Conservation (phyloP, 2,329 filamentous ascomycete genomes). For the Talaromyces sp. region DNA sequence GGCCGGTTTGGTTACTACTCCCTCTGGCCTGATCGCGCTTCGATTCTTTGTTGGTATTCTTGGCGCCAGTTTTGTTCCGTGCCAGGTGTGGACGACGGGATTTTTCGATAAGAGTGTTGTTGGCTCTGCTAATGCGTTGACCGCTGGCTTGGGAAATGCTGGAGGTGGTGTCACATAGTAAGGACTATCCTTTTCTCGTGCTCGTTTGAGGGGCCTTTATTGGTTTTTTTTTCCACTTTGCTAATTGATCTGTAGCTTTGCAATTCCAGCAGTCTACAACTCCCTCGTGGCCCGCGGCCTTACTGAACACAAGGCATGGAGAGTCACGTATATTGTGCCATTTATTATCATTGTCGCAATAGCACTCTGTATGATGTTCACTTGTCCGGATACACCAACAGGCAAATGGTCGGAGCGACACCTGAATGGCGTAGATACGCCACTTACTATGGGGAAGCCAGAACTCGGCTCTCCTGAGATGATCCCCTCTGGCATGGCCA, state of each 20-base stretch:
- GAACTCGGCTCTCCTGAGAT: not conserved
- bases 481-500: slow-evolving; percentile 18
- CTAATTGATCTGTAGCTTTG: slow-evolving; percentile 49
- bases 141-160: slow-evolving; percentile 80
- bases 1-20: slow-evolving; percentile 68
- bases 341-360: slow-evolving; percentile 68
- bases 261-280: slow-evolving; percentile 87
- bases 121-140: slow-evolving; percentile 79
- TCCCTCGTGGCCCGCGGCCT: slow-evolving; percentile 63
- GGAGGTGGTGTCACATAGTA: slow-evolving; percentile 83
- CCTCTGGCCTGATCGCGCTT: slow-evolving; percentile 46
- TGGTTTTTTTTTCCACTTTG: not conserved
- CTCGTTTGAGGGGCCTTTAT: not conserved
- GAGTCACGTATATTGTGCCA: slow-evolving; percentile 78
- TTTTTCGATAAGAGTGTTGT: slow-evolving; percentile 94
- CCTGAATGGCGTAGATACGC: slow-evolving; percentile 45
- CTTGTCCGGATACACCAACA: slow-evolving; percentile 77
- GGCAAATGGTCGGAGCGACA: slow-evolving; percentile 76
- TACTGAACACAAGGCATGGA: slow-evolving; percentile 68
- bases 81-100: slow-evolving; percentile 87
- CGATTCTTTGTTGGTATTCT: slow-evolving; percentile 43
- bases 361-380: slow-evolving; percentile 64
- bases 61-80: slow-evolving; percentile 48
- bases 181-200: slow-evolving; percentile 3
- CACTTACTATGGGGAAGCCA: slow-evolving; percentile 20